Percentiles rank a stretch among this genome's conserved stretches.
These are phyloP conservation scores for Trichoderma oligosporum DNA, from an alignment of 2,329 filamentous ascomycete genomes.

Conservation along the genomic window DNA sequence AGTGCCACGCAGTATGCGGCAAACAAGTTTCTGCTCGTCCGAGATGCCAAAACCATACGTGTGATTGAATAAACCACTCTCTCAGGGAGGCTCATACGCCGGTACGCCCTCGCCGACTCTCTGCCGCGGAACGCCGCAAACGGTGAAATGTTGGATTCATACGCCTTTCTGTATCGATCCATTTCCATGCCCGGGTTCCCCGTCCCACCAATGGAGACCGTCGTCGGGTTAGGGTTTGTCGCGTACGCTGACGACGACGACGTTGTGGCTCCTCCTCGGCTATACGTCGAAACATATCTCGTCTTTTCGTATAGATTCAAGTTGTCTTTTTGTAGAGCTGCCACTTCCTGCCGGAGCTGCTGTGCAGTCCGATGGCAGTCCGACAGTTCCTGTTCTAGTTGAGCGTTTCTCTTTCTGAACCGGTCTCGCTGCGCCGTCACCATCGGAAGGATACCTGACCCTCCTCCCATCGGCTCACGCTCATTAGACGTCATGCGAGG, in stretches of 20 bases:
- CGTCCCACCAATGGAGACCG: conserved; percentile 57
- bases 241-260: conserved; percentile 64
- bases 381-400: conserved; percentile 86
- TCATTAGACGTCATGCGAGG: conserved; percentile 50
- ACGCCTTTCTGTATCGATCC: conserved; percentile 85
- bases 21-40: conserved; percentile 89
- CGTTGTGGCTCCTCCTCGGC: conserved; percentile 59
- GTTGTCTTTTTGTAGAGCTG: conserved; percentile 92
- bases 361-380: conserved; percentile 79
- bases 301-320: conserved; percentile 96
- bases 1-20: conserved; percentile 85
- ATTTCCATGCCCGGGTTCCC: conserved; percentile 61
- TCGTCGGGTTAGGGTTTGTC: conserved; percentile 71
- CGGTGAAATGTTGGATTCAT: conserved; percentile 91
- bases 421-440: conserved; percentile 95
- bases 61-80: conserved; percentile 87
- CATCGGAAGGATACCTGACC: conserved; percentile 92
- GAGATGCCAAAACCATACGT: conserved; percentile 81
- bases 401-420: conserved; percentile 92
- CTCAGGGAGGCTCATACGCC: conserved; percentile 89
- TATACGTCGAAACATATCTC: conserved; percentile 92
- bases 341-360: conserved; percentile 82
- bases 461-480: conserved; percentile 65
- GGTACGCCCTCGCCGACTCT: conserved; percentile 85
- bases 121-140: conserved; percentile 95